Base-by-base conservation (phyloP, 2,329 filamentous ascomycete species). In the Colletotrichum lentis region DNA sequence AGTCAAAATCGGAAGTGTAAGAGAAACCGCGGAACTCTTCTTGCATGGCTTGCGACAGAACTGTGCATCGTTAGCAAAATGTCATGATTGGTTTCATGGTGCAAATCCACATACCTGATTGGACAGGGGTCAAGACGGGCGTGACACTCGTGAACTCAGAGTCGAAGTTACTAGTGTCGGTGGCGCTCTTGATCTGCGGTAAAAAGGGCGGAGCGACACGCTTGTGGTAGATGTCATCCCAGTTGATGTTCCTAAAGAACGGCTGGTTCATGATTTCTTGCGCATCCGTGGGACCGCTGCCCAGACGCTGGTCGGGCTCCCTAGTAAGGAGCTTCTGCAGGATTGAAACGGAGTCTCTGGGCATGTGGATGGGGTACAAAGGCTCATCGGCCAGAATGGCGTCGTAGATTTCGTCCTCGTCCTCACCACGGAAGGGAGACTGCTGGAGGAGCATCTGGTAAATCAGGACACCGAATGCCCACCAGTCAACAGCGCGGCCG, bases 391-490 rank as follows among this genome's bases (percentile, higher is more conserved):
- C 94, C 50, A 99, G 88, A 82, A 99, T 98, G 43, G 96, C 95
- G 75, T 99, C 96, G 83, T 99, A 99, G 71, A 99, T 99, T 81
- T 99, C 96, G 77, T 99, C 96, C 77, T 99, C 96, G 74, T 99
- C 96, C 79, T 99, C 96, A 75, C 96, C 96, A 74, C 96, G 91
- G 91, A 99, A 99, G 0, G 96, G 96, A 37, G 95, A 98, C 79
- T 99, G 96, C 77, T 99, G 96, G 56, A 99, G 88, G 65, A 99
- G 91, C 96, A 99, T 99, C 80, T 99, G 96, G 83, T 99, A 99
- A 75, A 99, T 99, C 74, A 99, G 83, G 39, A 99, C 96, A 78
- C 96, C 96, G 80, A 99, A 99, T 7, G 96, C 96, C 96, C 96
- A 99, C 96, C 96, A 99, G 79, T 99, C 96, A 50, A 99, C 96